These are phyloP conservation scores for Heritiera fomes DNA, from an alignment of 345 rosid species.

Conservation along the genomic window DNA sequence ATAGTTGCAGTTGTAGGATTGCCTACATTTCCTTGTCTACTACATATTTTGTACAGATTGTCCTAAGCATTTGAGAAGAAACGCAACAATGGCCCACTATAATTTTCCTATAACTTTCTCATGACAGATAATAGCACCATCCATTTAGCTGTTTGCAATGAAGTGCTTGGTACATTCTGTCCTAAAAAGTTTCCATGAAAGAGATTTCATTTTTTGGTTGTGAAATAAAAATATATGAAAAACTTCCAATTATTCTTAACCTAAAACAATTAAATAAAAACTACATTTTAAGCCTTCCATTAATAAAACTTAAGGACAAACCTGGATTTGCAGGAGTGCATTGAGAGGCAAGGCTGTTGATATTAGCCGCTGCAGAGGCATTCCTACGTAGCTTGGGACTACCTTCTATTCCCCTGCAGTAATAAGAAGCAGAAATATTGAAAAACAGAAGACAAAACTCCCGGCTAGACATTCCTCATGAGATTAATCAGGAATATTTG, in stretches of 20 bases:
- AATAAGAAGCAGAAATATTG: slow-evolving; percentile 11
- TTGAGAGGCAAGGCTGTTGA: slow-evolving; percentile 50
- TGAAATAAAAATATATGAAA: neutral
- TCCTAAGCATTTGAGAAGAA: neutral
- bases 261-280: neutral
- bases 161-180: neutral
- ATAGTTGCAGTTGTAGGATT: neutral
- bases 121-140: neutral
- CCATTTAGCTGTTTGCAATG: neutral
- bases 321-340: slow-evolving; percentile 50
- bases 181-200: neutral
- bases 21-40: neutral
- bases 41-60: neutral
- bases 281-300: neutral
- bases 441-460: neutral
- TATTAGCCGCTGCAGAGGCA: slow-evolving; percentile 69
- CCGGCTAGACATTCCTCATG: neutral
- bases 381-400: slow-evolving; percentile 62
- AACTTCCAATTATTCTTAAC: neutral
- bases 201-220: neutral
- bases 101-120: neutral
- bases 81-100: neutral
- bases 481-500: neutral
- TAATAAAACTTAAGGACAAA: slow-evolving; percentile 17
- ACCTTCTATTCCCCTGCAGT: slow-evolving; percentile 52